These are phyloP conservation scores for Dalechampia spathulata DNA, from an alignment of 441 rosid species.

Conservation along the genomic window DNA sequence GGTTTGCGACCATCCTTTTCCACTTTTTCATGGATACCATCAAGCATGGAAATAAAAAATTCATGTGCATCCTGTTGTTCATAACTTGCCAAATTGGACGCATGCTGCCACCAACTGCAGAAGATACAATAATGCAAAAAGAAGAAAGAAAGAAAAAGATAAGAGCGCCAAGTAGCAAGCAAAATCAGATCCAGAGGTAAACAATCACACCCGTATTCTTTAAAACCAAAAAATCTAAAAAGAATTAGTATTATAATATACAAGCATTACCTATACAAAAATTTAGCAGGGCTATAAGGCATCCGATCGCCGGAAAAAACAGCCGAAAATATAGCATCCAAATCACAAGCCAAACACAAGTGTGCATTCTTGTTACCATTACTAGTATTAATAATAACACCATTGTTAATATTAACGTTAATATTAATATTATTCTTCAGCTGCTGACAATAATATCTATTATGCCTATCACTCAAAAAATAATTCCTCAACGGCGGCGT, in stretches of 20 bases:
- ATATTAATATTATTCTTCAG: conserved; percentile 21
- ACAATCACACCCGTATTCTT: no score
- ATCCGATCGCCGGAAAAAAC: conserved; percentile 67
- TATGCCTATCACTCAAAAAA: conserved; percentile 61
- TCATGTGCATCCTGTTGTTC: conserved; percentile 90
- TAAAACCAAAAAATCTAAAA: no score
- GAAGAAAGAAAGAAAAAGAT: no score
- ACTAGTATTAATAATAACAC: conserved; percentile 1
- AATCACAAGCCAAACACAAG: conserved; percentile 65
- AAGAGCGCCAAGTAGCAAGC: no score
- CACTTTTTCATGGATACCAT: conserved; percentile 68
- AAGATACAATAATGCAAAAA: conserved; percentile 26
- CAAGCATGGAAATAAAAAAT: conserved; percentile 76
- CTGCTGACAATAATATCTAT: conserved; percentile 44
- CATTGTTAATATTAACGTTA: no score
- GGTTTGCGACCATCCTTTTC: conserved; percentile 42
- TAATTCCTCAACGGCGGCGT: conserved; percentile 68
- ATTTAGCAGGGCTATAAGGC: conserved; percentile 80
- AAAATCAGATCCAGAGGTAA: no score
- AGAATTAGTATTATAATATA: no score
- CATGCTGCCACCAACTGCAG: conserved; percentile 93
- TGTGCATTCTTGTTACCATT: conserved; percentile 8
- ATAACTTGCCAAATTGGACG: conserved; percentile 65
- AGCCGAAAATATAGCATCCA: conserved; percentile 51
- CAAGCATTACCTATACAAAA: conserved; percentile 74